Evolutionary conservation across 495 filamentous ascomycete genomes (phyloP).

Genomic region (Penicillium maclennaniae): DNA sequence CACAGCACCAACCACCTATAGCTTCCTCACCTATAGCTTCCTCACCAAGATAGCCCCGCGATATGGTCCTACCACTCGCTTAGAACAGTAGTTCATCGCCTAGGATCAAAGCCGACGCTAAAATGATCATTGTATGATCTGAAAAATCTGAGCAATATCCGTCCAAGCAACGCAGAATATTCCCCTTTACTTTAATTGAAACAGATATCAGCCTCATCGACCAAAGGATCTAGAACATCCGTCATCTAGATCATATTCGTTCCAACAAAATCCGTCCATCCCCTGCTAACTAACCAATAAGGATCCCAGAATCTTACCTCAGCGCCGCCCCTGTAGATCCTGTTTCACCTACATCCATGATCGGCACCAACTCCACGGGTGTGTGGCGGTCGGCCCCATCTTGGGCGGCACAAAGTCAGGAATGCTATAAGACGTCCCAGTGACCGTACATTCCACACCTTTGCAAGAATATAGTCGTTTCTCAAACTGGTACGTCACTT

Average conservation of each 20-base stretch:
- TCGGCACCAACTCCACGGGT: slow-evolving; percentile 6
- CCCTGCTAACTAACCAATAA: background rate
- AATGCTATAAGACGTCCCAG: slow-evolving; percentile 23
- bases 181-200: background rate
- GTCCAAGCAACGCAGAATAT: too few relatives aligned
- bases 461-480: background rate
- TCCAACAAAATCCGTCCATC: background rate
- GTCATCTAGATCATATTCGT: background rate
- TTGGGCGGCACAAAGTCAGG: background rate
- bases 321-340: slow-evolving; percentile 20
- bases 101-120: background rate
- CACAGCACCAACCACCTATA: too few relatives aligned
- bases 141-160: too few relatives aligned
- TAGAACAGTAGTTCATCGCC: background rate
- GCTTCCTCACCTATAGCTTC: too few relatives aligned
- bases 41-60: too few relatives aligned
- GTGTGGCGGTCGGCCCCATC: slow-evolving; percentile 7
- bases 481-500: background rate
- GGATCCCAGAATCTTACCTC: background rate
- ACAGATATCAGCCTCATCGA: background rate
- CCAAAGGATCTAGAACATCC: background rate
- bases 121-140: background rate
- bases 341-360: slow-evolving; percentile 9
- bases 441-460: slow-evolving; percentile 9
- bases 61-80: background rate